A percentile compares a stretch with the other conserved stretches of the same genome.
phyloP scores from a whole-genome alignment of 768 basidiomycete species.

The Leccinum aurantiacum region DNA sequence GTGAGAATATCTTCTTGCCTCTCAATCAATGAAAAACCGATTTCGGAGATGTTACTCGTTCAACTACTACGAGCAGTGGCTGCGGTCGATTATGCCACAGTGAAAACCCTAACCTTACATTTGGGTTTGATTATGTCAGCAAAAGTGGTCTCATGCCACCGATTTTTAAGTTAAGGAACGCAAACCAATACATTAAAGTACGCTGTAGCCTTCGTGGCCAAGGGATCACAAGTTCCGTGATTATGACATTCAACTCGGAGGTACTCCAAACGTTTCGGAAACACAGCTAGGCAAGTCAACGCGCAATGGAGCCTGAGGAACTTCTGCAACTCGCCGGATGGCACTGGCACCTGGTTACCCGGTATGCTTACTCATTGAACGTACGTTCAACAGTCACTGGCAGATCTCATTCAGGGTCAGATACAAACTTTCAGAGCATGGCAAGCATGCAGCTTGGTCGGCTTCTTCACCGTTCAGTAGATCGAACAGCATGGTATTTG shows the following conservation, averaged over 20 bases:
- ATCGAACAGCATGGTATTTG: constrained; percentile 8
- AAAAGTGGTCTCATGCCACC: constrained; percentile 1
- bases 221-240: neutral
- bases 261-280: neutral
- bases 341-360: no score
- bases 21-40: neutral
- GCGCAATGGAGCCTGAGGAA: neutral
- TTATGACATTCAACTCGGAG: neutral
- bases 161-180: neutral
- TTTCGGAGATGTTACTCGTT: neutral
- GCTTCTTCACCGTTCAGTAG: neutral
- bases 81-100: neutral
- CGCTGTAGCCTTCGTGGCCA: neutral
- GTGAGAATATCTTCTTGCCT: neutral
- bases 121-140: constrained; percentile 18
- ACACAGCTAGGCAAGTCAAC: constrained; percentile 8
- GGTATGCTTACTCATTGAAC: no score
- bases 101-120: constrained; percentile 25
- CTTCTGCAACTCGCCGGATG: neutral
- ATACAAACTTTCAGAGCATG: constrained; percentile 4
- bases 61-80: neutral
- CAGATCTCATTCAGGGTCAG: neutral
- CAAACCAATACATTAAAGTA: neutral
- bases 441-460: neutral
- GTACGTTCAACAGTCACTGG: no score